These are phyloP conservation scores for Solanum chilense DNA, from an alignment of 257 asterid genomes.

Conservation along the genomic window DNA sequence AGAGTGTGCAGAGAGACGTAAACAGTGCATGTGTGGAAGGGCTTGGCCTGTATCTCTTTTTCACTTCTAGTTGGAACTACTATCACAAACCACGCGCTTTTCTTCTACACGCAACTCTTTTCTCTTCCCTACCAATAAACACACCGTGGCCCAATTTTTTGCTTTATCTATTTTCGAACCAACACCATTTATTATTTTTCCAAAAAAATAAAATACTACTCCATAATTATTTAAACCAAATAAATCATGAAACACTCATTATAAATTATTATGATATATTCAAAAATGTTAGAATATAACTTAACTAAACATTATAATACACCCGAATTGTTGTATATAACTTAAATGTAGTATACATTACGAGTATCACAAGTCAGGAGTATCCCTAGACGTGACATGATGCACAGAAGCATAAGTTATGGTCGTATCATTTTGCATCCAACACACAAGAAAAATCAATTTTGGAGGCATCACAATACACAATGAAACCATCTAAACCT, in stretches of 20 bases:
- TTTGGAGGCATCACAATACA: too few relatives aligned
- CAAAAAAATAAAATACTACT: too few relatives aligned
- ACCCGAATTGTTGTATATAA: too few relatives aligned
- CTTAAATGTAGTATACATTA: too few relatives aligned
- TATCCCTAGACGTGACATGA: not conserved
- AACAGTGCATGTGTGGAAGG: not conserved
- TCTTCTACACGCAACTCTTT: conserved; percentile 11
- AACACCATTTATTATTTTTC: not conserved
- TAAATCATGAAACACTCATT: not conserved
- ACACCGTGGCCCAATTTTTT: not conserved
- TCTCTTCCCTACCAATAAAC: not conserved
- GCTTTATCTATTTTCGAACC: not conserved
- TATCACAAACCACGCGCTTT: conserved; percentile 6
- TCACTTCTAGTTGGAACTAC: not conserved
- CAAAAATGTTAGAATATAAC: too few relatives aligned
- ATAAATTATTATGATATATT: too few relatives aligned
- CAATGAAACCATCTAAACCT: too few relatives aligned
- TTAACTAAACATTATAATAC: too few relatives aligned
- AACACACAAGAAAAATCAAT: too few relatives aligned
- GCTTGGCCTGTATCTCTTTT: not conserved
- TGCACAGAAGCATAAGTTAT: too few relatives aligned
- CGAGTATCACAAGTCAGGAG: too few relatives aligned
- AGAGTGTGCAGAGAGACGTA: not conserved
- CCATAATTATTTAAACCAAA: not conserved
- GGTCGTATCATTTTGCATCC: too few relatives aligned